Percentiles rank a stretch among this genome's conserved stretches.
Evolutionary conservation across 345 rosid genomes (phyloP).

Genomic region (Erodium maritimum): DNA sequence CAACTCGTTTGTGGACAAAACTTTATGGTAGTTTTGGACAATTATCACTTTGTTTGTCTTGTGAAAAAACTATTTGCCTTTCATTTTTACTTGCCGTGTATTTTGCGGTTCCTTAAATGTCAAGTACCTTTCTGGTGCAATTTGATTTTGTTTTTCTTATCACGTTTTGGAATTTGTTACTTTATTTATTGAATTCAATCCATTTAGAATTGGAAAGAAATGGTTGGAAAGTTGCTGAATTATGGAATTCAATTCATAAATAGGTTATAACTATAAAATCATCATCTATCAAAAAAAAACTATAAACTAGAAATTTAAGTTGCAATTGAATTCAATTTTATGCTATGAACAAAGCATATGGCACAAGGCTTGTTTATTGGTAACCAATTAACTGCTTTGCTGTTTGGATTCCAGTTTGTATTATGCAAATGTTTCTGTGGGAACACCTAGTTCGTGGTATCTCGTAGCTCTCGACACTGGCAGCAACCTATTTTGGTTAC

Average conservation of each 20-base stretch:
- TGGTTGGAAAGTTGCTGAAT: not conserved
- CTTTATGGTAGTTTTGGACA: no score
- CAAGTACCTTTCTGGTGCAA: not conserved
- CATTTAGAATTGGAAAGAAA: no score
- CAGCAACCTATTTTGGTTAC: slow-evolving; percentile 90
- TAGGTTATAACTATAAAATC: no score
- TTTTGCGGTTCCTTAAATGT: not conserved
- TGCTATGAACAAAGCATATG: no score
- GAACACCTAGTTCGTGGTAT: slow-evolving; percentile 58
- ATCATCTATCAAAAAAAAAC: no score
- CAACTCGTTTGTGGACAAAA: no score
- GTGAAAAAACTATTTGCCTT: not conserved
- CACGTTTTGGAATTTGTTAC: no score
- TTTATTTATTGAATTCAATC: not conserved
- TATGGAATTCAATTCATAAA: not conserved
- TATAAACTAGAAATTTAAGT: no score
- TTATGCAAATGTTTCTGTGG: slow-evolving; percentile 72
- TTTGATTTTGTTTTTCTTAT: no score
- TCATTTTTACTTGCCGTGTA: not conserved
- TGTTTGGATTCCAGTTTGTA: slow-evolving; percentile 44
- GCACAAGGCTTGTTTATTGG: not conserved
- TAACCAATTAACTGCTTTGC: not conserved
- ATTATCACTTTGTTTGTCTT: no score
- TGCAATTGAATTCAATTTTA: no score
- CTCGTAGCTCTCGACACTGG: slow-evolving; percentile 92